Evolutionary conservation across 2,329 filamentous ascomycete genomes (phyloP), one percentile per base, ranked within the genome.

Genomic region (Trichoderma lentiforme): DNA sequence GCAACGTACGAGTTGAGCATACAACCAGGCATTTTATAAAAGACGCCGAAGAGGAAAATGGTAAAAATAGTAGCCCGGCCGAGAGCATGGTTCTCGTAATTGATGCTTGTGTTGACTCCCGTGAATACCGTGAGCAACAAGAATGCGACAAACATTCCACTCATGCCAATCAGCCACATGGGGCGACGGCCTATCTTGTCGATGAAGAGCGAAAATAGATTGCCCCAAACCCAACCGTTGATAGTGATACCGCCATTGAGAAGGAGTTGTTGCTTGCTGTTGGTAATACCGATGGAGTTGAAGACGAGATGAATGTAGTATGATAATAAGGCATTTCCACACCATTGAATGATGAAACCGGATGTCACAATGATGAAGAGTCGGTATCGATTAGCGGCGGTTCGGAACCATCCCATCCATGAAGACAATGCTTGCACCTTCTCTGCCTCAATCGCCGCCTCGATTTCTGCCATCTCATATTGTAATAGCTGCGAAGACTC

Each of bases 391-490:
- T 63, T 64, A 43, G 58, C 68, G 5, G 68, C 28, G 2, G 66
- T 28, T 57, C 66, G 56, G 56, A 70, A 61, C 66, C 66, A 70
- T 18, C 57, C 66, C 66, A 60, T 70, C 66, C 66, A 70, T 43
- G 66, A 70, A 26, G 66, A 70, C 6, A 70, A 24, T 6, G 66
- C 53, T 26, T 70, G 66, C 8, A 51, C 8, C 15, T 70, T 70
- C 61, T 78, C 80, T 74, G 72, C 65, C 62, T 78, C 66, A 30
- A 77, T 70, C 76, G 80, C 77, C 79, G 83, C 3, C 76, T 79
- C 30, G 75, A 84, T 84, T 66, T 84, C 83, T 14, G 79, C 79
- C 74, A 84, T 78, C 73, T 84, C 80, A 51, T 51, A 51, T 6
- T 51, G 43, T 12, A 51, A 21, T 0, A 51, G 43, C 3, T 51